Percentiles rank a stretch among this genome's conserved stretches.
Evolutionary conservation across 345 rosid species (phyloP).

Genomic region (Eucalyptus curtisii): DNA sequence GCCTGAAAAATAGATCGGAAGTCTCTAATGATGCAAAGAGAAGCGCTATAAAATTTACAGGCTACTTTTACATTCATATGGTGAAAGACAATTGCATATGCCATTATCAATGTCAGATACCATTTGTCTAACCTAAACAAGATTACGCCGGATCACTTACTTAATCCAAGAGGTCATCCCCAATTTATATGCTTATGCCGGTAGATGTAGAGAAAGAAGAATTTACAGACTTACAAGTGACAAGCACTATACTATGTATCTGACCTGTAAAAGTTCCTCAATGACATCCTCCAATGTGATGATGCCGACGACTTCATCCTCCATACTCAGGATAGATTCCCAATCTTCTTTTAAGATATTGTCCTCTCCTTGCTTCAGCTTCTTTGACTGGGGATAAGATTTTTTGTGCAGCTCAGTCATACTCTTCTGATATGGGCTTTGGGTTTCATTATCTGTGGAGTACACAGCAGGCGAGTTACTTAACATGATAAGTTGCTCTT

Average conservation of each 20-base stretch:
- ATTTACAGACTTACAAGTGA: neutral
- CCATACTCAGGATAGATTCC: conserved; percentile 12
- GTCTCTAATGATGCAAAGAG: neutral
- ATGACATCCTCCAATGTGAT: conserved; percentile 91
- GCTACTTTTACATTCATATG: neutral
- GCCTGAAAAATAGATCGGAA: neutral
- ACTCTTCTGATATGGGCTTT: neutral
- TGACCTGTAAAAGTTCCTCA: conserved; percentile 75
- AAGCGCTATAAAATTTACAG: neutral
- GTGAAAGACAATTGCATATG: neutral
- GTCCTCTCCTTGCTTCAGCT: neutral
- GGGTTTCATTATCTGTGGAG: neutral
- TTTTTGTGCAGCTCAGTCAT: neutral
- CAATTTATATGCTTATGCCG: neutral
- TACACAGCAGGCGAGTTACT: conserved; percentile 5
- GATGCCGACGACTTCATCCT: conserved; percentile 60
- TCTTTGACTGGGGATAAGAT: neutral
- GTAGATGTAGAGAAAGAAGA: neutral
- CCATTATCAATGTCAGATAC: neutral
- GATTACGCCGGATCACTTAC: neutral
- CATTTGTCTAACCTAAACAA: neutral
- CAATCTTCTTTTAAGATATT: conserved; percentile 3
- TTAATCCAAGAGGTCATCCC: neutral
- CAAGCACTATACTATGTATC: neutral
- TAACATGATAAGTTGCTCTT: conserved; percentile 1